Base-by-base conservation (phyloP, 257 asterid genomes). In the Galeopsis tetrahit region DNA sequence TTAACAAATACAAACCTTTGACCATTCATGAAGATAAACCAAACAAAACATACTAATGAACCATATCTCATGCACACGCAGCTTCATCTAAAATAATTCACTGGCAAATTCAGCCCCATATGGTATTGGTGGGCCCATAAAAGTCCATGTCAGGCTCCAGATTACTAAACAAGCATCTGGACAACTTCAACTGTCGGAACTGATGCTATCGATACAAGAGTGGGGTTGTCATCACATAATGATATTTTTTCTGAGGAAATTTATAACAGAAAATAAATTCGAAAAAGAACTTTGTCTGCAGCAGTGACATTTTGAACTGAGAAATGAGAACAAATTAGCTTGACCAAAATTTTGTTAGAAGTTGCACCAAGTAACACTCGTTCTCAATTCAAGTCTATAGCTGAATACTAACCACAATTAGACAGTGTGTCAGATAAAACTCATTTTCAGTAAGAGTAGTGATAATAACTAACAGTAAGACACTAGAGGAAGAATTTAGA, bases 31-130 rank as follows among this genome's bases (percentile, higher is more conserved):
- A 9, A 56, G 8, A 59, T 43, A 36, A 58, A 64, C 43, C 53
- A 46, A 51, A 79, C 2, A 7, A 33, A 14, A 68, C 10, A 33
- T 36, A 10, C 0, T 4, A 28, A 59, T 33, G 32, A 31, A 17
- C 59, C 42, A 11, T 32, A 64, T 55, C 63, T 28, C 59, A n/a
- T 46, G 39, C 43, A 43, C 10, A 56, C 31, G 33, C 69, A 60
- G 13, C 8, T 34, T 44, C 46, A 58, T 58, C 76, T 70, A 10
- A 62, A 40, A 46, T 35, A 35, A 35, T 35, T 46, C 17, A 68
- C 56, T 60, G 17, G 53, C 53, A 46, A 46, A 46, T 46, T 13
- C 53, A 46, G 53, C 15, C 52, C 5, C 52, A 11, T 46, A 11
- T 46, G 52, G 52, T 46, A 46, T 15, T 15, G 5, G 6, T 46